Evolutionary conservation across 495 filamentous ascomycete species (phyloP).

Genomic region (Penicillium simplicissimum): DNA sequence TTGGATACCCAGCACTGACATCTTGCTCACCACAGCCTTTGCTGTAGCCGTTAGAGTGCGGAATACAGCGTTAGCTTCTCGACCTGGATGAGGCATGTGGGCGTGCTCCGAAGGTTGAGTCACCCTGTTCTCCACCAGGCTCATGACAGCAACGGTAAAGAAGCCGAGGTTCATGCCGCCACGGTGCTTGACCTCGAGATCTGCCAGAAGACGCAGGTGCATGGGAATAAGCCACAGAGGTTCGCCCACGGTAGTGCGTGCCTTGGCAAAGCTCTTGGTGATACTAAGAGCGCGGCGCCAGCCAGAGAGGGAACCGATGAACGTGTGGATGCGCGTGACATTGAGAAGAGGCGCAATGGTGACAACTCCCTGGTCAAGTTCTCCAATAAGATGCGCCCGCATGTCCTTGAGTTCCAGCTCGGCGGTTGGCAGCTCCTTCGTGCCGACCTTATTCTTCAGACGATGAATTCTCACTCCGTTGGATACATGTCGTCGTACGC

Average conservation of each 20-base stretch:
- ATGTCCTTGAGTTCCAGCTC: conserved; percentile 64
- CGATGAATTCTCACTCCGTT: conserved; percentile 68
- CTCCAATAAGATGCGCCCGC: conserved; percentile 65
- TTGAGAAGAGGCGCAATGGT: conserved; percentile 68
- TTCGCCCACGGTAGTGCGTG: conserved; percentile 52
- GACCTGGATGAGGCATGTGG: conserved; percentile 29
- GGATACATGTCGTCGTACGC: conserved; percentile 33
- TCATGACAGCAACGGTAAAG: conserved; percentile 60
- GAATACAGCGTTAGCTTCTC: conserved; percentile 51
- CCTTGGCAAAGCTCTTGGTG: conserved; percentile 57
- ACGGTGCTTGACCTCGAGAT: conserved; percentile 53
- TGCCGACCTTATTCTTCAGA: conserved; percentile 71
- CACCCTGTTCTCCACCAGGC: conserved; percentile 45
- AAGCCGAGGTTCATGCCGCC: conserved; percentile 60
- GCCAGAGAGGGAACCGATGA: conserved; percentile 55
- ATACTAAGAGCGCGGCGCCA: conserved; percentile 64
- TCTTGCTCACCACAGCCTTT: conserved; percentile 63
- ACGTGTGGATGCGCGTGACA: conserved; percentile 66
- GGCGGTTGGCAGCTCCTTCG: conserved; percentile 66
- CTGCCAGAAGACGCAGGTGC: conserved; percentile 63
- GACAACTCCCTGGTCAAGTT: conserved; percentile 61
- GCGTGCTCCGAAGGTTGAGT: conserved; percentile 16
- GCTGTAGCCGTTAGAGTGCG: conserved; percentile 64
- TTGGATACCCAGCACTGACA: conserved; percentile 54
- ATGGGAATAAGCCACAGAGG: conserved; percentile 56